Base-by-base conservation (phyloP, 2,329 filamentous ascomycete species). In the Aspergillus costaricaensis region DNA sequence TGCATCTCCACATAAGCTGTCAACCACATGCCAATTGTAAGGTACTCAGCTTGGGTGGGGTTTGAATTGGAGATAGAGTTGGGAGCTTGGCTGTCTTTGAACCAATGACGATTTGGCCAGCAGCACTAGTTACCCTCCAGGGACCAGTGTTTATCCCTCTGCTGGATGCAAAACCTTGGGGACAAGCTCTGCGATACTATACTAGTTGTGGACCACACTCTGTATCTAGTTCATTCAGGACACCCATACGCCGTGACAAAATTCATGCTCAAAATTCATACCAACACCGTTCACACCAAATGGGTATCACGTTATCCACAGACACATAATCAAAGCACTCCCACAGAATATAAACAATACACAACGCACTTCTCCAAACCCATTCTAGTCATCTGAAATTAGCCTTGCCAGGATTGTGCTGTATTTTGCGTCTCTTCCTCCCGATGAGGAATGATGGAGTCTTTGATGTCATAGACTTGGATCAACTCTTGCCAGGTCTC, bases 381-480 rank as follows among this genome's bases (percentile, higher is more conserved):
- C 5, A 58, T 4, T n/a, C 17, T n/a, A 7, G 8, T 23, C 19
- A 8, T 44, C 6, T 14, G 2, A 5, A 27, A 3, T 61, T 72
- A 89, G 65, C 82, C 84, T 71, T 91, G 90, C 89, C 89, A 92
- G 23, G 87, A 86, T 5, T 84, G 83, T 1, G 79, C 74, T 30
- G 74, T 76, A 6, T 76, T 87, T 84, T 59, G 41, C 25, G 77
- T 75, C 59, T 85, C 79, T 64, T 91, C 88, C 63, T 85, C 79
- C 15, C 95, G 86, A 74, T 96, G 90, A n/a, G 88, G 85, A 63
- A 99, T 98, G 76, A 97, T 88, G 1, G 91, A 83, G 65, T 91
- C 82, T n/a, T 80, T 84, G 65, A 98, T 91, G 25, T 89, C 80
- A 70, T 93, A 96, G 0, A 86, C 86, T 9, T 90, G 76, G 52